Evolutionary conservation across 164 flowering plant genomes (phyloP).

Genomic region (Paratinospora sagittata): DNA sequence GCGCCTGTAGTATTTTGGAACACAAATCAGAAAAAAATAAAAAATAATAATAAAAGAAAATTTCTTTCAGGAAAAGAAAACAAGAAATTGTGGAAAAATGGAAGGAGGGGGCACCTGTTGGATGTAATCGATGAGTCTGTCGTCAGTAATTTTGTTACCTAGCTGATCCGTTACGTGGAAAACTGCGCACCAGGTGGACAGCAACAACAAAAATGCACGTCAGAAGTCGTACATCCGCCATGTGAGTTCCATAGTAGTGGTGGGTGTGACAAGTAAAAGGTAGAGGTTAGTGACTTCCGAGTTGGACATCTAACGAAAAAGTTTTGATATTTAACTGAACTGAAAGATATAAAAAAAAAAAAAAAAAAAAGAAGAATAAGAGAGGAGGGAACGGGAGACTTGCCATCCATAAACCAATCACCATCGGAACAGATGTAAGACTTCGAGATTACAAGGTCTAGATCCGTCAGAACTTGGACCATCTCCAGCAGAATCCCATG

Average conservation of each 20-base stretch:
- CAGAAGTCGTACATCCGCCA: background rate
- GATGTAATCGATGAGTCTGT: constrained; percentile 66
- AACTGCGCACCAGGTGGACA: constrained; percentile 34
- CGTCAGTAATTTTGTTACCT: constrained; percentile 69
- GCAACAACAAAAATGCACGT: background rate
- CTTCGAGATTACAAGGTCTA: constrained; percentile 80
- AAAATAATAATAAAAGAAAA: too few species aligned
- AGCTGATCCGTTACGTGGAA: constrained; percentile 85
- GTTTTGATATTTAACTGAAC: background rate
- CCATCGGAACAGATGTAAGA: constrained; percentile 93
- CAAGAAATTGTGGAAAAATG: too few species aligned
- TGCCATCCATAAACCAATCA: constrained; percentile 96
- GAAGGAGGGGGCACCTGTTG: constrained; percentile 47
- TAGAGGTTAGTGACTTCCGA: background rate
- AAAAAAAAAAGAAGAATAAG: background rate
- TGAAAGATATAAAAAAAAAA: background rate
- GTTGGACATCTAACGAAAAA: background rate
- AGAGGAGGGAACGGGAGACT: constrained; percentile 15
- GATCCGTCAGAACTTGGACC: constrained; percentile 93
- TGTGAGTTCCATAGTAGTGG: constrained; percentile 8
- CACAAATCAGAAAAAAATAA: too few species aligned
- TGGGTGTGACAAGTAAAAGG: background rate
- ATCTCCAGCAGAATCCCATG: constrained; percentile 80
- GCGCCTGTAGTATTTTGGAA: constrained; percentile 30
- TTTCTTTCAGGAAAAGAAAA: too few species aligned